Base-by-base conservation (phyloP, 225 moss, liverwort and hornwort species). In the Marchantia paleacea region DNA sequence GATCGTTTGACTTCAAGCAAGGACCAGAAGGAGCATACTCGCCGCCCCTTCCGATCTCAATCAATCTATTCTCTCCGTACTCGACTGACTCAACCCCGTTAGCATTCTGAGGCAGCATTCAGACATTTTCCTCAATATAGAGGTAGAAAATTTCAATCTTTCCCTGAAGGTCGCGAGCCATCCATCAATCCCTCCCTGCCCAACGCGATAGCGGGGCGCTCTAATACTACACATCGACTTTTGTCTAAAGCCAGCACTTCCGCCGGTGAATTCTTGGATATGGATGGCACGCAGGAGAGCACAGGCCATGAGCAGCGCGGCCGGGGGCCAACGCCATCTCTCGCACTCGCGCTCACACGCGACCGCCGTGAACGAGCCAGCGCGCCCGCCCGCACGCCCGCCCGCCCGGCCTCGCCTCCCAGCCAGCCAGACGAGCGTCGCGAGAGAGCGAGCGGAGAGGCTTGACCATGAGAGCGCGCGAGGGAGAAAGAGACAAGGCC, bases 211-310 rank as follows among this genome's bases (percentile, higher is more conserved):
- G 14, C 68, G 8, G 71, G 15, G 18, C 16, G 48, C 71, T 0
- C 71, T 18, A 22, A 20, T 29, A 2, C 31, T 31, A 3, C 68
- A 31, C 68, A 68, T 68, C 71, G 18, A 50, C 47, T 50, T 71
- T 48, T 16, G 71, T 71, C 71, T 71, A 71, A 48, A 48, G 71
- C 71, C 71, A 71, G 49, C 48, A 71, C 39, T 50, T 8, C 49
- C 71, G 71, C 71, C 48, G 48, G 22, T 50, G 20, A 48, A 71
- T 50, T 71, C 31, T 50, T 71, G 71, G 71, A 71, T 71, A 71
- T 71, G 71, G 49, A 71, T 71, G 71, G 71, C 71, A 71, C 71
- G 71, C 71, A 16, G 22, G 71, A 71, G 71, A 50, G 71, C 71
- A 71, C 49, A 71, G 71, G 71, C 71, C 71, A 71, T 39, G 71